A percentile compares a stretch with the other conserved stretches of the same genome.
phyloP scores from a whole-genome alignment of 345 rosid genomes.

The Alliaria petiolata region DNA sequence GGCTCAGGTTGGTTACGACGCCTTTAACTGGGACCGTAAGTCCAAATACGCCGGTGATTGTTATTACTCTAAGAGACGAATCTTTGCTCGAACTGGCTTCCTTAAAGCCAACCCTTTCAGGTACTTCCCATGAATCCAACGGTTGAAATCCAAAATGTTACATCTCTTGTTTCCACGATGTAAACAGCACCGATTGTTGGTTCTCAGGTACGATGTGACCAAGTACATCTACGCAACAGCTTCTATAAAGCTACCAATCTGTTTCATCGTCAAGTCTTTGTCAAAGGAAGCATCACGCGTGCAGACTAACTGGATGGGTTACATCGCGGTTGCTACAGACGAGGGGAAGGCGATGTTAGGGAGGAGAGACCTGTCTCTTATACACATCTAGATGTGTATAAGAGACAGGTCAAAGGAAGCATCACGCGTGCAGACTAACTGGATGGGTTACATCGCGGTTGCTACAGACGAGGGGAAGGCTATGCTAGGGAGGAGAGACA shows the following conservation, averaged over 20 bases:
- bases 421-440: conserved; percentile 41
- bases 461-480: conserved; percentile 47
- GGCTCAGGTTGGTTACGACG: conserved; percentile 46
- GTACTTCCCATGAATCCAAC: conserved; percentile 5
- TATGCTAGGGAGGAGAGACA: conserved; percentile 50
- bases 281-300: conserved; percentile 33
- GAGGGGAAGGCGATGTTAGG: conserved; percentile 45
- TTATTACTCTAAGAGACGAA: conserved; percentile 24
- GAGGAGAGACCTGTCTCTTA: conserved; percentile 54
- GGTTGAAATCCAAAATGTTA: neutral
- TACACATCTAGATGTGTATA: too few species aligned
- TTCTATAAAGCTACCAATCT: conserved; percentile 27
- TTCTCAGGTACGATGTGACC: conserved; percentile 34
- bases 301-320: conserved; percentile 61
- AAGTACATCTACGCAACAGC: conserved; percentile 66
- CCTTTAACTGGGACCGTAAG: conserved; percentile 32
- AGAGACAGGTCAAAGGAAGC: too few species aligned
- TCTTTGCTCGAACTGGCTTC: conserved; percentile 30
- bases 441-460: conserved; percentile 59
- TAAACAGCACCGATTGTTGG: neutral
- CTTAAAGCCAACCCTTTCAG: conserved; percentile 33
- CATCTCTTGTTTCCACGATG: neutral
- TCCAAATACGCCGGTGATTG: conserved; percentile 41
- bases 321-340: conserved; percentile 49
- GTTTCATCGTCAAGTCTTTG: conserved; percentile 35